phyloP scores from a whole-genome alignment of 1,284 basidiomycete genomes.

The Sporisorium exsertum region DNA sequence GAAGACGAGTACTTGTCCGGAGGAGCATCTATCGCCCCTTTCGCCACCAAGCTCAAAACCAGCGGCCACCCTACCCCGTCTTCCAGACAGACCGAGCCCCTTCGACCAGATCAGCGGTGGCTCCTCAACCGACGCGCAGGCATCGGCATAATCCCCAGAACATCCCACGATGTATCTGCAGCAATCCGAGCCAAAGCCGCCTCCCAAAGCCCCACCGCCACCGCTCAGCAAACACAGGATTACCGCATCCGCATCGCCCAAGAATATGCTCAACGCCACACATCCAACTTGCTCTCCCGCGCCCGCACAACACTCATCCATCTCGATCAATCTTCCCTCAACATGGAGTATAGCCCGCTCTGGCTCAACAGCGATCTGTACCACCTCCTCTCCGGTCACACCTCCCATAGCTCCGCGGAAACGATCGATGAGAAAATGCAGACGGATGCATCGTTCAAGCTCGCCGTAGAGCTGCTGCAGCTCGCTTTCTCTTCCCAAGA shows the following conservation, averaged over 20 bases:
- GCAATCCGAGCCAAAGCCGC: conserved; percentile 14
- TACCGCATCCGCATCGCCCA: conserved; percentile 35
- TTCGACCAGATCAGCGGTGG: conserved; percentile 55
- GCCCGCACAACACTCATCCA: conserved; percentile 45
- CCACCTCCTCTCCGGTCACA: conserved; percentile 25
- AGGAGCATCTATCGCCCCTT: conserved; percentile 8
- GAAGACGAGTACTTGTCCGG: conserved; percentile 42
- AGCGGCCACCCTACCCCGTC: not conserved
- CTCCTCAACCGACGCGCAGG: conserved; percentile 27
- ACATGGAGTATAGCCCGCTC: conserved; percentile 43
- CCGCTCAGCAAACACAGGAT: conserved; percentile 1
- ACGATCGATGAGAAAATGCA: conserved; percentile 33
- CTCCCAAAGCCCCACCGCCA: not conserved
- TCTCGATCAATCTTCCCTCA: conserved; percentile 27
- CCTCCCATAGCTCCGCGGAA: not conserved
- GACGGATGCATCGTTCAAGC: conserved; percentile 18
- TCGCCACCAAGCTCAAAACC: not conserved
- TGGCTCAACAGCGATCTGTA: conserved; percentile 47
- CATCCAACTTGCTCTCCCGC: conserved; percentile 24
- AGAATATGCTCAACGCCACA: conserved; percentile 33
- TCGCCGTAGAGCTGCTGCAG: conserved; percentile 33
- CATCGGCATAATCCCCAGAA: conserved; percentile 34
- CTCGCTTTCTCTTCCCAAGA: conserved; percentile 16
- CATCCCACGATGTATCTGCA: conserved; percentile 2
- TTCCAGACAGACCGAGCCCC: conserved; percentile 12